Conservation (phyloP, 306 rosid species). For the Quercus engelmannii region DNA sequence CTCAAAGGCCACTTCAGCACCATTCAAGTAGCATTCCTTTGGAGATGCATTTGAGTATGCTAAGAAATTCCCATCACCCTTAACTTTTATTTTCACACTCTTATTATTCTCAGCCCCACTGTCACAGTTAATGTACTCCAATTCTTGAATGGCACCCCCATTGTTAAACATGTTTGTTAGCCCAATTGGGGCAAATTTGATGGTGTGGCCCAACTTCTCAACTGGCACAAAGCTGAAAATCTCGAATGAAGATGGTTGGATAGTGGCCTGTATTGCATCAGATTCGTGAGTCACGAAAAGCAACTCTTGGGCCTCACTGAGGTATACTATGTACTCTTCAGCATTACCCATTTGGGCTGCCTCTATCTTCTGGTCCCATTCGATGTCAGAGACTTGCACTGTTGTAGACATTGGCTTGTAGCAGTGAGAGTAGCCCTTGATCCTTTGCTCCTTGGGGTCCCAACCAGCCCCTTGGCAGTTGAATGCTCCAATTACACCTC, state of each 20-base stretch:
- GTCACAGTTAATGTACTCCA: slow-evolving; percentile 33
- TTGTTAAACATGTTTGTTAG: slow-evolving; percentile 60
- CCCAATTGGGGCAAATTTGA: slow-evolving; percentile 72
- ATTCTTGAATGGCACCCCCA: slow-evolving; percentile 55
- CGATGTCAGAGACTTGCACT: slow-evolving; percentile 56
- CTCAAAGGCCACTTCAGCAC: slow-evolving; percentile 43
- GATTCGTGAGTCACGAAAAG: slow-evolving; percentile 36
- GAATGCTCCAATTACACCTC: slow-evolving; percentile 89
- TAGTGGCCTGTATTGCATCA: slow-evolving; percentile 36
- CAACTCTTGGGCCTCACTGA: slow-evolving; percentile 43
- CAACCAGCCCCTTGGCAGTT: slow-evolving; percentile 93
- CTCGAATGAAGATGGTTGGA: slow-evolving; percentile 64
- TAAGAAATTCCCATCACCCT: slow-evolving; percentile 68
- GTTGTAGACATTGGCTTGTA: slow-evolving; percentile 48
- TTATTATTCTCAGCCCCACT: slow-evolving; percentile 2
- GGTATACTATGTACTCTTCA: slow-evolving; percentile 55
- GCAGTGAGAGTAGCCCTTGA: slow-evolving; percentile 57
- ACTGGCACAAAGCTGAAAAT: slow-evolving; percentile 56
- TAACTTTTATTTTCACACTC: slow-evolving; percentile 47
- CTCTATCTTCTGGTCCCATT: slow-evolving; percentile 75
- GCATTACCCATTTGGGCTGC: slow-evolving; percentile 50
- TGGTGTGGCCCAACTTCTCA: slow-evolving; percentile 19
- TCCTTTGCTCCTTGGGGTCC: slow-evolving; percentile 53
- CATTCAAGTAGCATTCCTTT: slow-evolving; percentile 46
- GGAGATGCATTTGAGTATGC: slow-evolving; percentile 67